Percentiles rank a stretch among this genome's conserved stretches.
phyloP scores from a whole-genome alignment of 768 basidiomycete species.

The Tricholoma bakamatsutake region DNA sequence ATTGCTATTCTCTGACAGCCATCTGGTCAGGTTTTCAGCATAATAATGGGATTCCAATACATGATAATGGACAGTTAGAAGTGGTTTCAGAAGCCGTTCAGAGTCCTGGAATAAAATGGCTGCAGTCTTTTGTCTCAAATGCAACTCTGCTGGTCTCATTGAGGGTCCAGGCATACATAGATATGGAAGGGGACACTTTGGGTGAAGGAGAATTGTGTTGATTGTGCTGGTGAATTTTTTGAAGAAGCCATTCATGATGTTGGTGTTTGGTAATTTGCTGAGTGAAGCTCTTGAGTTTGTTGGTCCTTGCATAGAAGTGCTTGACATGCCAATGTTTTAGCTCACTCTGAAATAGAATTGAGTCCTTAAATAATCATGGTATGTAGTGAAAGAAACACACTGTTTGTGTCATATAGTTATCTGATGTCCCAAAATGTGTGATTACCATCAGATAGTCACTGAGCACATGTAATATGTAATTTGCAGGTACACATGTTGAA shows the following conservation, averaged over 20 bases:
- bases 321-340: constrained; percentile 31
- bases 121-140: neutral
- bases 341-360: constrained; percentile 26
- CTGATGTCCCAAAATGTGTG: constrained; percentile 15
- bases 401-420: constrained; percentile 18
- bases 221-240: neutral
- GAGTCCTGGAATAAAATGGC: constrained; percentile 3
- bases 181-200: neutral
- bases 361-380: neutral
- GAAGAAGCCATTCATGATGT: constrained; percentile 9
- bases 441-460: constrained; percentile 21
- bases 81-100: constrained; percentile 9
- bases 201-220: neutral
- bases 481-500: too few species aligned
- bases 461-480: constrained; percentile 24
- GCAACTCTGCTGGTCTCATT: neutral
- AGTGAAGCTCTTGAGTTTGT: constrained; percentile 21
- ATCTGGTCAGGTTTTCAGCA: constrained; percentile 1
- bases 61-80: too few species aligned
- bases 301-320: constrained; percentile 24
- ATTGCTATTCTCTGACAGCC: neutral
- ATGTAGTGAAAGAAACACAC: neutral
- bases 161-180: neutral
- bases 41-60: too few species aligned
- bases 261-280: constrained; percentile 19